phyloP scores from a whole-genome alignment of 768 basidiomycete species.

The Trametes coccinea region DNA sequence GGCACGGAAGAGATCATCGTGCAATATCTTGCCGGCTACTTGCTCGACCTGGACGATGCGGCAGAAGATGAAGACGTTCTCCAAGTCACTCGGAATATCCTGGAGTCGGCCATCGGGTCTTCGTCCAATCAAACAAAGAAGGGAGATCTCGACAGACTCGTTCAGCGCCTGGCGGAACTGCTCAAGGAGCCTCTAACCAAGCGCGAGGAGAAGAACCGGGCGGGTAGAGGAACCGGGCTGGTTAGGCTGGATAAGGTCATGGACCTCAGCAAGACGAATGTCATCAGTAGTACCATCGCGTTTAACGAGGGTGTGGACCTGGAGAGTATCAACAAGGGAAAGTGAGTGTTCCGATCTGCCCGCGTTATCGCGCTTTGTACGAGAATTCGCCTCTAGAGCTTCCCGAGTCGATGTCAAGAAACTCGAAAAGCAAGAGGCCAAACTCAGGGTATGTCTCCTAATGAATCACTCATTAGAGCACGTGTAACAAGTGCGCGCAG shows the following conservation, averaged over 20 bases:
- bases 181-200: conserved; percentile 64
- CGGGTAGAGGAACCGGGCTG: conserved; percentile 56
- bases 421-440: conserved; percentile 95
- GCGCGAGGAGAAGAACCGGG: conserved; percentile 51
- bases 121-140: conserved; percentile 33
- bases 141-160: conserved; percentile 62
- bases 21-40: conserved; percentile 84
- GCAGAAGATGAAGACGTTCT: conserved; percentile 87
- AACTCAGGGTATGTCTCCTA: conserved; percentile 64
- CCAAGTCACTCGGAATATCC: conserved; percentile 70
- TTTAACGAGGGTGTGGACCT: conserved; percentile 83
- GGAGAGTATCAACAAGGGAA: conserved; percentile 92
- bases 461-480: too few relatives aligned
- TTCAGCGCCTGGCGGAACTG: conserved; percentile 60
- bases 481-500: conserved; percentile 35
- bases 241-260: conserved; percentile 83
- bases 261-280: conserved; percentile 79
- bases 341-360: conserved; percentile 49
- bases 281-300: conserved; percentile 78
- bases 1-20: conserved; percentile 85
- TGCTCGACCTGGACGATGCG: conserved; percentile 86
- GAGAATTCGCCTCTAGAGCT: conserved; percentile 47
- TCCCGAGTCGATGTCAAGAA: conserved; percentile 94
- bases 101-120: conserved; percentile 70
- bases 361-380: background rate